A percentile compares a stretch with the other conserved stretches of the same genome.
Evolutionary conservation across 257 asterid species (phyloP).

Genomic region (Gardenia jasminoides): DNA sequence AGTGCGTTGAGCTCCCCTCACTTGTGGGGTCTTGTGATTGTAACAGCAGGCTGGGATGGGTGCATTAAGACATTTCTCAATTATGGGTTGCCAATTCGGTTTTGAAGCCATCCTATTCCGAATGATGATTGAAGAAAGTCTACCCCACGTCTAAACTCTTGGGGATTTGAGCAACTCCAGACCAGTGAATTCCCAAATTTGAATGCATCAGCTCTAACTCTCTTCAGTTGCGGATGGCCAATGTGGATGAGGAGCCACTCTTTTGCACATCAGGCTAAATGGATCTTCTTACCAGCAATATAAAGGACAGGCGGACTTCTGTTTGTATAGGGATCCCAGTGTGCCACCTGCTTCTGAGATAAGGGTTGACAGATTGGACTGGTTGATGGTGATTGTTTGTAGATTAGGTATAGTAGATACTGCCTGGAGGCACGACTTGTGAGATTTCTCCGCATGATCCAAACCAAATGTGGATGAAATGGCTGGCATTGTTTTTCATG

Average conservation of each 20-base stretch:
- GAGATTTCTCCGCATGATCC: neutral
- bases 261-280: neutral
- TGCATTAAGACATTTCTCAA: conserved; percentile 84
- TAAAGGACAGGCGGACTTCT: neutral
- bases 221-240: conserved; percentile 61
- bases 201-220: conserved; percentile 62
- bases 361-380: neutral
- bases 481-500: neutral
- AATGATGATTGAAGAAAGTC: neutral
- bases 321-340: neutral
- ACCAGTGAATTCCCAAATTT: neutral
- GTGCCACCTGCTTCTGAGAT: neutral
- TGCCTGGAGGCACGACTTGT: neutral
- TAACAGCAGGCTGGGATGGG: conserved; percentile 95
- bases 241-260: conserved; percentile 34
- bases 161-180: neutral
- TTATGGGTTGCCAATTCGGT: conserved; percentile 68
- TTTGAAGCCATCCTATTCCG: conserved; percentile 31
- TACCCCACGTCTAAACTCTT: neutral
- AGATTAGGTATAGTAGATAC: neutral
- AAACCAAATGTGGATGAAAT: neutral
- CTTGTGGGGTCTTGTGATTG: conserved; percentile 82
- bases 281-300: neutral
- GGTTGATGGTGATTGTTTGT: neutral
- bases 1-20: conserved; percentile 58